Conservation (phyloP, 495 filamentous ascomycete genomes). For the Penicillium taxi region DNA sequence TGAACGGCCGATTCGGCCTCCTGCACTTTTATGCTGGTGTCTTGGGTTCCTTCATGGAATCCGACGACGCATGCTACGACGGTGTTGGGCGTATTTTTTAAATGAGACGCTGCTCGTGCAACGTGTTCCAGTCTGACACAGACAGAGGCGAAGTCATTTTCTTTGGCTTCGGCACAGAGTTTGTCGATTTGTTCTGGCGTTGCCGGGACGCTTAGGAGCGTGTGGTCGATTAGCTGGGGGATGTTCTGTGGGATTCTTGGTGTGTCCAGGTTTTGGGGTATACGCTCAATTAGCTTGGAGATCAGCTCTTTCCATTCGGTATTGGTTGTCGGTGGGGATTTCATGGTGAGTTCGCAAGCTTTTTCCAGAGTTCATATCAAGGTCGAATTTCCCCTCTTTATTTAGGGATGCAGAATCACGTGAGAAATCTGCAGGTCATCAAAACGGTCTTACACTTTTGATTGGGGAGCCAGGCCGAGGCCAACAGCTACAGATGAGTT, state of each 20-base stretch:
- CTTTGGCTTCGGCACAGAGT: constrained; percentile 56
- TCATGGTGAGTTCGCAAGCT: constrained; percentile 20
- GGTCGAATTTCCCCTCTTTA: too few species aligned
- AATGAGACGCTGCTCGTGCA: constrained; percentile 41
- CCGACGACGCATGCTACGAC: constrained; percentile 57
- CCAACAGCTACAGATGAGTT: too few species aligned
- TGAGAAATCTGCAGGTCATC: too few species aligned
- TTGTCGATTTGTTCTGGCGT: constrained; percentile 46
- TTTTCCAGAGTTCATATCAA: too few species aligned
- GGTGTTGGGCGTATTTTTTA: constrained; percentile 39
- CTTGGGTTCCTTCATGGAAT: constrained; percentile 57
- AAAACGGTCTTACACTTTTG: too few species aligned
- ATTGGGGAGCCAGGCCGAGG: too few species aligned
- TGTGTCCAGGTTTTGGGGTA: constrained; percentile 22
- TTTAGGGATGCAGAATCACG: too few species aligned
- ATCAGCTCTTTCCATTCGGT: constrained; percentile 32
- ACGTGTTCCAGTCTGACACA: constrained; percentile 52
- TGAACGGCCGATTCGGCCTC: constrained; percentile 50
- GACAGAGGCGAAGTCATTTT: constrained; percentile 52
- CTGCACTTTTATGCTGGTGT: constrained; percentile 43
- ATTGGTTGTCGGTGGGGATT: constrained; percentile 25
- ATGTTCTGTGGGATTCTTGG: constrained; percentile 17
- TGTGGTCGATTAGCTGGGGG: constrained; percentile 56
- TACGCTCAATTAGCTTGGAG: constrained; percentile 15
- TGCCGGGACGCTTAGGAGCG: constrained; percentile 49